Evolutionary conservation across 2,329 filamentous ascomycete genomes (phyloP), one percentile per base, ranked within the genome.

Genomic region (Phialophora chinensis): DNA sequence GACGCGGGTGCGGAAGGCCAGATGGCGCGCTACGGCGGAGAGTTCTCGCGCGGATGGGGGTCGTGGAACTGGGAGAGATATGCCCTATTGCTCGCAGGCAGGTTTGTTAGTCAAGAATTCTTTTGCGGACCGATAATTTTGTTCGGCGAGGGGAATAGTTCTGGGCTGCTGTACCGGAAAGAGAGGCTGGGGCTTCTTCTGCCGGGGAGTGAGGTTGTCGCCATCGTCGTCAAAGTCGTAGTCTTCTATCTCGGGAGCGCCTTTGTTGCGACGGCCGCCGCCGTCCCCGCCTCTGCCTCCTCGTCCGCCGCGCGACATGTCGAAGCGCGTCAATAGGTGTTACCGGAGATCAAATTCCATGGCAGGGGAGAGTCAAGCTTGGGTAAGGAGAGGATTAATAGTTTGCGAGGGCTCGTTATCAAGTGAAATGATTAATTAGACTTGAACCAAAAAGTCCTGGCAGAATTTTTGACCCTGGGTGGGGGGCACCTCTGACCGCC

Each of bases 1-100:
- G 65, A 86, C 83, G 53, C 80, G 80, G 55, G 84, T 83, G 69
- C 85, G 85, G 4, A 88, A 76, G 1, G 75, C 75, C 7, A 84
- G 81, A 72, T 85, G 85, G 65, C 81, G 75, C 60, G 83, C 78
- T 58, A 87, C 79, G 67, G 82, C 79, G 4, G 73, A 73, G 63
- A 78, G 77, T 76, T 88, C 87, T 29, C 42, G 27, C 12, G 60
- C 12, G 10, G 64, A 62, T 14, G 69, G 63, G 1, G 67, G 66
- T 2, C 67, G 66, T 11, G 69, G 69, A 20, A 70, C 58, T 12
- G 68, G 66, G 10, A 68, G 59, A 31, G 64, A 52, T 49, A 71
- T 66, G 10, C 50, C 35, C 66, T 68, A 31, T 35, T 23, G 33
- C n/a, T n/a, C 17, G 38, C 38, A 42, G 38, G 14, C 4, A 1